phyloP scores from a whole-genome alignment of 169 alveolate genomes.

The Amoebophrya sp. region DNA sequence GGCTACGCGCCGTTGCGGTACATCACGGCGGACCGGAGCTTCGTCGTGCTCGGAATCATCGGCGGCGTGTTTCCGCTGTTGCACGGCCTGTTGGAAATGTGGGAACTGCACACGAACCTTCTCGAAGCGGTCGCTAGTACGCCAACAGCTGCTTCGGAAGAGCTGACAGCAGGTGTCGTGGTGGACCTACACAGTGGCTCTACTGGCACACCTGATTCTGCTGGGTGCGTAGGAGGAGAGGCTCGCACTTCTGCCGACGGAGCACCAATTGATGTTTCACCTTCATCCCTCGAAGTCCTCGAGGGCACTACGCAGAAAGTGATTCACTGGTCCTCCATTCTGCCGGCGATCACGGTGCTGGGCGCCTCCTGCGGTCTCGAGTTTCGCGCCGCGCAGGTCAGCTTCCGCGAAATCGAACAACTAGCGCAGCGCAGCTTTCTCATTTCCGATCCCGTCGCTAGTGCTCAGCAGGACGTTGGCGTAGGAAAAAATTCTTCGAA shows the following conservation, averaged over 20 bases:
- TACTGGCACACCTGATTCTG: too few relatives aligned
- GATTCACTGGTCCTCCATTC: background rate
- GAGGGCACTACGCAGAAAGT: background rate
- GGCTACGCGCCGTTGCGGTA: conserved; percentile 13
- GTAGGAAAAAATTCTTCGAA: too few relatives aligned
- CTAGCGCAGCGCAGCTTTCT: too few relatives aligned
- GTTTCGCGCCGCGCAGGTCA: conserved; percentile 11
- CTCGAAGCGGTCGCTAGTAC: background rate
- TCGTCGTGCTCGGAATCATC: background rate
- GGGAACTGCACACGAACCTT: background rate
- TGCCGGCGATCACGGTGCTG: background rate
- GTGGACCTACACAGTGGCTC: background rate
- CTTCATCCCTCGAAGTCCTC: background rate
- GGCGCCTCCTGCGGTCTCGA: background rate
- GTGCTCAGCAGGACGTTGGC: too few relatives aligned
- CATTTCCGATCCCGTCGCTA: too few relatives aligned
- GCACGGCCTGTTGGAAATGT: background rate
- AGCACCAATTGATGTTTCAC: too few relatives aligned
- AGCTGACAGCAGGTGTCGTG: background rate
- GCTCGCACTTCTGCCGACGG: too few relatives aligned
- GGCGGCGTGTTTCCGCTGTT: conserved; percentile 9
- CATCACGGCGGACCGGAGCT: conserved; percentile 4
- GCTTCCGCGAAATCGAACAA: background rate
- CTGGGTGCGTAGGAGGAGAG: too few relatives aligned
- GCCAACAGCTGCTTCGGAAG: background rate